Base-by-base conservation (phyloP, 352 stramenopile species). In the Paralagenidium karlingii region DNA sequence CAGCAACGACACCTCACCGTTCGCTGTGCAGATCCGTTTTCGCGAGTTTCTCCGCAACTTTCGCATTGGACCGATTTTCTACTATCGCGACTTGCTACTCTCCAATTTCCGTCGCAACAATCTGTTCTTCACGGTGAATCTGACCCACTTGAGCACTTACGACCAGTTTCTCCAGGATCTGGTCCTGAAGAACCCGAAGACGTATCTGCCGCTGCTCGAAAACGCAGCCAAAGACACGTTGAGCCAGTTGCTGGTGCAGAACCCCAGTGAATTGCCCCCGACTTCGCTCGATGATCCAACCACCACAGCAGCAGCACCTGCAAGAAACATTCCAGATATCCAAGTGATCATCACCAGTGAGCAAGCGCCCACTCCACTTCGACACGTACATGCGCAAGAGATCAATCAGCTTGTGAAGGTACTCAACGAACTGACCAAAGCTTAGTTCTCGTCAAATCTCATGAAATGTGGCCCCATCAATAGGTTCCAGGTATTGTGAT, bases 401-500 rank as follows among this genome's bases (percentile, higher is more conserved):
- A 90, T 96, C 40, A 93, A 92, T 46, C 68, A 70, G 19, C 61
- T 95, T 19, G 73, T 95, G 19, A 93, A 94, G 51, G 74, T 95
- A 27, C 26, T 25, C 22, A 13, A 13, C 15, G 38, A 33, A 18
- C 29, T 50, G 25, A 28, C 29, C 15, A 34, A 27, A 11, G 15
- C 22, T 26, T 20, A 16, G 9, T 5, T 38, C 3, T 16, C 7
- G 30, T 36, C 7, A 36, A 8, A 8, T 48, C 45, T 38, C 26
- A 27, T 24, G 13, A 24, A 66, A 44, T 55, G 82, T 7, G 30
- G 22, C 19, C 22, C 16, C 7, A 3, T 36, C 22, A n/a, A n/a
- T 36, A 36, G 30, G 30, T 36, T 9, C 93, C 94, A 0, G 95
- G 95, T 11, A 99, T 99, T 49, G 75, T 99, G 36, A 97, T 98